Conservation (phyloP, 2,329 filamentous ascomycete genomes). For the Fusarium sp. region DNA sequence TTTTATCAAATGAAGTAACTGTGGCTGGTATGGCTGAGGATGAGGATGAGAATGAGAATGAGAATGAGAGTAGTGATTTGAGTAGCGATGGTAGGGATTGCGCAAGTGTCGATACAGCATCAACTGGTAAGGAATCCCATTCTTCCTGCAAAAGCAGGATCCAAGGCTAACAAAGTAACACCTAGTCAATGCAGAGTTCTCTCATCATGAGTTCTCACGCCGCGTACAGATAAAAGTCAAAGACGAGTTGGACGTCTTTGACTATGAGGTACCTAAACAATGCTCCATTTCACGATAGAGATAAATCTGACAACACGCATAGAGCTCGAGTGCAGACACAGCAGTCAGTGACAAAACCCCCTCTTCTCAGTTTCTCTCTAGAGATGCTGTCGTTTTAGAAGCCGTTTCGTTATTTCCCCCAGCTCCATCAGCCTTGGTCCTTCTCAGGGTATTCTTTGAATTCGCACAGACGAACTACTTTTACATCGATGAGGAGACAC, state of each 20-base stretch:
- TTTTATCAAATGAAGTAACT: neutral
- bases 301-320: neutral
- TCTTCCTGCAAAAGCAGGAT: neutral
- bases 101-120: neutral
- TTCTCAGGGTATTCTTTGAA: slow-evolving; percentile 39
- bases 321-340: slow-evolving; percentile 6
- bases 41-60: neutral
- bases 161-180: neutral
- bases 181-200: slow-evolving; percentile 23
- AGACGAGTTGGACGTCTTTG: neutral
- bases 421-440: slow-evolving; percentile 14
- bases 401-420: slow-evolving; percentile 31
- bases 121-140: neutral
- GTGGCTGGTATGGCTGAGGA: neutral
- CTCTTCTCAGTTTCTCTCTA: slow-evolving; percentile 4
- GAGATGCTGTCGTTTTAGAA: slow-evolving; percentile 22
- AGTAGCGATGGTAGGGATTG: neutral
- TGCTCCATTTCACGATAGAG: neutral
- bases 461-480: slow-evolving; percentile 41
- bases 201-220: slow-evolving; percentile 24
- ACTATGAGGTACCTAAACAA: slow-evolving; percentile 22
- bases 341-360: neutral
- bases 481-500: slow-evolving; percentile 33
- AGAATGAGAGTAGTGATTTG: neutral
- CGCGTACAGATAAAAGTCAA: slow-evolving; percentile 22